phyloP scores from a whole-genome alignment of 2,329 filamentous ascomycete genomes.

The Penicillium sp. region DNA sequence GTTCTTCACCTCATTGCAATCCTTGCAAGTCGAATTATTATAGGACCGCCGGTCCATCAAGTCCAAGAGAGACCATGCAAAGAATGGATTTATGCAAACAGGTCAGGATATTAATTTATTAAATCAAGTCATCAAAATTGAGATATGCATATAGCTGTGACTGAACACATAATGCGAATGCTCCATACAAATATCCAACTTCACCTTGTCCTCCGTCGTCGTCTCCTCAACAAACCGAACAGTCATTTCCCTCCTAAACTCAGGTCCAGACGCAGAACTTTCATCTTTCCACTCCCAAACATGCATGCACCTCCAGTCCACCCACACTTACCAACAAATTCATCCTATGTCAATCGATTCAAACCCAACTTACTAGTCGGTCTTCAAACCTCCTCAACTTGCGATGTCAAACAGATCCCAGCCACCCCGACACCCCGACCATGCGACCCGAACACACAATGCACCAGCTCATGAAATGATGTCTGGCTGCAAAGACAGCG shows the following conservation, averaged over 20 bases:
- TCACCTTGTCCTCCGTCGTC: conserved; percentile 48
- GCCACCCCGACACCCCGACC: conserved; percentile 66
- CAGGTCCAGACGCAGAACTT: conserved; percentile 39
- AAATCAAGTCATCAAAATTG: no score
- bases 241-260: conserved; percentile 72
- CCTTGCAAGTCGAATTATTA: no score
- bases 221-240: conserved; percentile 73
- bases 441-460: conserved; percentile 84
- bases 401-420: conserved; percentile 75
- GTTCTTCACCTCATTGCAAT: no score
- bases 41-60: no score
- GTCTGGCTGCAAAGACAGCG: conserved; percentile 49
- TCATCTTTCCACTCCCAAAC: no score
- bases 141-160: neutral
- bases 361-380: conserved; percentile 78
- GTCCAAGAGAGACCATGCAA: neutral
- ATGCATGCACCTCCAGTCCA: no score
- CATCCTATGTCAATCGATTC: conserved; percentile 58
- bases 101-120: neutral
- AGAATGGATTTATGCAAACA: neutral
- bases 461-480: conserved; percentile 90
- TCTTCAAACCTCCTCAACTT: conserved; percentile 85
- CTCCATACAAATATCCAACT: conserved; percentile 23
- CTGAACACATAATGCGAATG: neutral
- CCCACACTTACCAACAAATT: conserved; percentile 69